Conservation (phyloP, 345 rosid genomes). For the Syzygium oleosum region DNA sequence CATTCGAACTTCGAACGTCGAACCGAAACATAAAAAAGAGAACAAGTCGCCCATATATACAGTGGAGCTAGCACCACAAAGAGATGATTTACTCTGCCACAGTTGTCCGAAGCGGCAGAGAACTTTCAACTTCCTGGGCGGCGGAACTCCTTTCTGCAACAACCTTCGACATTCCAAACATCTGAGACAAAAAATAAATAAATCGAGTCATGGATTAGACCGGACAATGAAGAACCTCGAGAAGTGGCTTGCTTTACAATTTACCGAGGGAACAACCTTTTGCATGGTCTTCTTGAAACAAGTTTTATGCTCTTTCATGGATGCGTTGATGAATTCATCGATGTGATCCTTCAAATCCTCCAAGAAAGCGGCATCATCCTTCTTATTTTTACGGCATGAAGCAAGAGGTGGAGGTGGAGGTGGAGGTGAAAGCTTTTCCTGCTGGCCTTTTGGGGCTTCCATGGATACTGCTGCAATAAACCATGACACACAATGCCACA, state of each 20-base stretch:
- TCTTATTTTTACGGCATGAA: slow-evolving; percentile 68
- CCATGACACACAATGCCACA: background rate
- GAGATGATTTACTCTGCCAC: slow-evolving; percentile 28
- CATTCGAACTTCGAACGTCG: background rate
- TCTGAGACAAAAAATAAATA: slow-evolving; percentile 26
- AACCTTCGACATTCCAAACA: slow-evolving; percentile 80
- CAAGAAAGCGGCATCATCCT: slow-evolving; percentile 57
- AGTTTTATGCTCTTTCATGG: slow-evolving; percentile 79
- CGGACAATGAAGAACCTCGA: background rate
- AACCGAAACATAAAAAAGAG: background rate
- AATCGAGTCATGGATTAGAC: background rate
- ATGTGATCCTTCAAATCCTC: slow-evolving; percentile 84
- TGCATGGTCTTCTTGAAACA: slow-evolving; percentile 72
- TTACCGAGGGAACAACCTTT: slow-evolving; percentile 29
- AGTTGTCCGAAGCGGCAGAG: slow-evolving; percentile 47
- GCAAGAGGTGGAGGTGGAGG: slow-evolving; percentile 23
- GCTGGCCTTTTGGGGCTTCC: slow-evolving; percentile 25
- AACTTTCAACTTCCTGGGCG: slow-evolving; percentile 53
- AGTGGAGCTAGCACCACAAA: background rate
- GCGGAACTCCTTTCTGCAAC: slow-evolving; percentile 58
- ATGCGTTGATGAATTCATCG: slow-evolving; percentile 75
- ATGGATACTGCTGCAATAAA: slow-evolving; percentile 3
- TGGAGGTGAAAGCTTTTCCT: slow-evolving; percentile 6
- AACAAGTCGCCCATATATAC: background rate
- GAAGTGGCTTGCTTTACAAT: background rate